Base-by-base conservation (phyloP, 2,329 filamentous ascomycete genomes). In the Ambrosiella xylebori region DNA sequence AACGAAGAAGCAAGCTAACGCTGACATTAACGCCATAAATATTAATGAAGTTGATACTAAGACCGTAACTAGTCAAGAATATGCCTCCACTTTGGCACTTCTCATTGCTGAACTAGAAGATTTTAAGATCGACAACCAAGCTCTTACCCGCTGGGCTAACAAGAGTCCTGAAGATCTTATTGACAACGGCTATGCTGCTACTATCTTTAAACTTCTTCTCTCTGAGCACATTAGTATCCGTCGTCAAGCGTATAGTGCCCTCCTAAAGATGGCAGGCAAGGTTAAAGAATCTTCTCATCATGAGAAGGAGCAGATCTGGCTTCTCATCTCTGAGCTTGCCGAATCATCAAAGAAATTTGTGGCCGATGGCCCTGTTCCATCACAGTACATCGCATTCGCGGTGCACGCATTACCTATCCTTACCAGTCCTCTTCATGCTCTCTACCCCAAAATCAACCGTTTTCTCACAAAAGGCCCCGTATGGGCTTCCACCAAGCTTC, bases 391-490 rank as follows among this genome's bases (percentile, higher is more conserved):
- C n/a, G 79, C 85, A 9, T 93, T 95, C 64, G 84, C 88, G 7
- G 76, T 78, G 52, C 80, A 81, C 62, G 81, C 83, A 1, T 74
- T 95, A 7, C 72, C 77, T 1, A 80, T 95, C 13, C 71, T 95
- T 51, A 78, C 76, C 19, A 83, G 88, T 61, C 91, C 91, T 0
- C 76, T 88, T 13, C 88, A 95, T 66, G 80, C 80, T 61, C 78
- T 96, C 41, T 97, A 95, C 67, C 80, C 82, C 59, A 95, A 95
- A 67, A 73, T 93, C 69, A 95, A 95, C 71, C 75, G 77, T 5
- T 96, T 90, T 68, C 78, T 97, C 40, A 87, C 87, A 19, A 82
- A 82, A 56, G 79, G 82, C 0, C 90, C 91, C 0, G 69, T 76
- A 27, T 97, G 91, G 91, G 76, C 82, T 11, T 66, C 83, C 15